phyloP scores from a whole-genome alignment of 169 alveolate genomes.

The Cystoisospora suis region DNA sequence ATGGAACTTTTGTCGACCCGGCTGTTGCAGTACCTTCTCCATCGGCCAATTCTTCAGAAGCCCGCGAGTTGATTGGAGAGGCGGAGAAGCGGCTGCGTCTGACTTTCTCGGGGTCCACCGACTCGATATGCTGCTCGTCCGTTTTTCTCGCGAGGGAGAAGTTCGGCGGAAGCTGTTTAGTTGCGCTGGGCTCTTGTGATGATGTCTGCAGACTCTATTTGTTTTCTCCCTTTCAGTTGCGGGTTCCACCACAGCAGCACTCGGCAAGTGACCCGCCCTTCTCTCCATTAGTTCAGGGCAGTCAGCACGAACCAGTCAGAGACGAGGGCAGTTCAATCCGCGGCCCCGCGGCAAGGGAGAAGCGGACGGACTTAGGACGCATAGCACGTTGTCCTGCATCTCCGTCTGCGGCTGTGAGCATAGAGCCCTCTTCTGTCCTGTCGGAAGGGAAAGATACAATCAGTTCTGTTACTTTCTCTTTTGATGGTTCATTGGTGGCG shows the following conservation, averaged over 20 bases:
- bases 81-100: neutral
- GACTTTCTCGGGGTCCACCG: neutral
- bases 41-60: neutral
- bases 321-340: neutral
- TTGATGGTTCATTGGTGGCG: constrained; percentile 29
- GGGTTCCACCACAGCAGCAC: neutral
- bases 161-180: neutral
- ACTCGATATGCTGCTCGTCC: neutral
- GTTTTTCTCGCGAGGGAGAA: neutral
- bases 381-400: neutral
- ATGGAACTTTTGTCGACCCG: neutral
- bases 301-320: neutral
- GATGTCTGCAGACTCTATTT: constrained; percentile 3
- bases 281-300: neutral
- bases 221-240: neutral
- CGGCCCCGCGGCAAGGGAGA: neutral
- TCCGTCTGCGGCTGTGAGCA: neutral
- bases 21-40: too few species aligned
- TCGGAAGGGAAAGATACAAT: constrained; percentile 34
- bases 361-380: neutral
- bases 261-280: neutral
- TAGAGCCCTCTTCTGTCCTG: neutral
- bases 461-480: constrained; percentile 16
- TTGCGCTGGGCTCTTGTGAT: constrained; percentile 21
- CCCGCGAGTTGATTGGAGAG: neutral